phyloP scores from a whole-genome alignment of 495 filamentous ascomycete species.

The Acidiella bohemica region DNA sequence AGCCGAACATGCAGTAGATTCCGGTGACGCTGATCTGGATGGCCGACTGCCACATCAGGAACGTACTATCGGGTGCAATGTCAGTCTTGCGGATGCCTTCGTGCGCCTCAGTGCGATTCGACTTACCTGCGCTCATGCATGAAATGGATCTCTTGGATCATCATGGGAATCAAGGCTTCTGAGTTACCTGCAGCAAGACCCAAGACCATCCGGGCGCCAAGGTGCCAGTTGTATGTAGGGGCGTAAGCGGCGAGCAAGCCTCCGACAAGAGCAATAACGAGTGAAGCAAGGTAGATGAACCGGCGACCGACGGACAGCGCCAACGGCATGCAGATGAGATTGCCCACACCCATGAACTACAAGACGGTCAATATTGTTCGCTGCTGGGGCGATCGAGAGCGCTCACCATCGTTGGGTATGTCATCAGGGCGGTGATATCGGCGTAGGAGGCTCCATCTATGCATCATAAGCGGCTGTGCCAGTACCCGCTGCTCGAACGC shows the following conservation, averaged over 20 bases:
- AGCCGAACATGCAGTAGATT: conserved; percentile 25
- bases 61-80: conserved; percentile 29
- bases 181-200: conserved; percentile 28
- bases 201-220: conserved; percentile 25
- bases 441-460: conserved; percentile 1
- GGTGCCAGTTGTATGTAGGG: conserved; percentile 10
- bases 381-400: too few species aligned
- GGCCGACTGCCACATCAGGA: conserved; percentile 27
- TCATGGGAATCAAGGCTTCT: conserved; percentile 30
- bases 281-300: conserved; percentile 27
- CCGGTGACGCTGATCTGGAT: conserved; percentile 26
- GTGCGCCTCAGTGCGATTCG: neutral
- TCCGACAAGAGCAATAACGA: conserved; percentile 18
- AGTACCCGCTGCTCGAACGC: too few species aligned
- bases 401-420: conserved; percentile 18
- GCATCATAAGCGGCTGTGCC: neutral
- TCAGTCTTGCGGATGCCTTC: conserved; percentile 24
- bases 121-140: conserved; percentile 16
- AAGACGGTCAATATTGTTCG: neutral
- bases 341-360: conserved; percentile 29
- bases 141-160: conserved; percentile 30
- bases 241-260: conserved; percentile 8
- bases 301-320: conserved; percentile 32
- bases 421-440: conserved; percentile 23
- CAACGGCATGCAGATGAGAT: conserved; percentile 32